Evolutionary conservation across 768 basidiomycete species (phyloP).

Genomic region (Rhizopogon vulgaris): DNA sequence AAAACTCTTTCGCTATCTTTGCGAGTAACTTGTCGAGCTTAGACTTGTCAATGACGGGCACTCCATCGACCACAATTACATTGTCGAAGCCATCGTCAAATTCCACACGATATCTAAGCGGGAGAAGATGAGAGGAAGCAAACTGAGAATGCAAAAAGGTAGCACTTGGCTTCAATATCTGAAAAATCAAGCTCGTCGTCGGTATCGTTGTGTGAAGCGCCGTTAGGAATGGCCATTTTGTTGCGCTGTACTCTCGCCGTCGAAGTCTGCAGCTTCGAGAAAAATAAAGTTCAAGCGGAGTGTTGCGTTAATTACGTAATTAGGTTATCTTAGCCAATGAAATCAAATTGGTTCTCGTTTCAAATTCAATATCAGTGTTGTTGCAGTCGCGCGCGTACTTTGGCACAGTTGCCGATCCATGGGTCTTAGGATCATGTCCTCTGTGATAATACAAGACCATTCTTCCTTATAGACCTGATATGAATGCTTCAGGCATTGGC

Average conservation of each 20-base stretch:
- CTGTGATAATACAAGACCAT: too few species aligned
- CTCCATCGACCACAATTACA: slow-evolving; percentile 86
- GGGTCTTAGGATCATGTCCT: too few species aligned
- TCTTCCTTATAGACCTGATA: too few species aligned
- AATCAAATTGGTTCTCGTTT: neutral
- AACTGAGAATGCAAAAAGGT: neutral
- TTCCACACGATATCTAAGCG: slow-evolving; percentile 72
- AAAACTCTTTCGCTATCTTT: slow-evolving; percentile 81
- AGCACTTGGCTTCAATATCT: slow-evolving; percentile 84
- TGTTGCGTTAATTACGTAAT: neutral
- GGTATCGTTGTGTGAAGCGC: slow-evolving; percentile 24
- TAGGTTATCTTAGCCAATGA: too few species aligned
- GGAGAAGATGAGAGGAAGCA: slow-evolving; percentile 3
- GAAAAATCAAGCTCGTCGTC: slow-evolving; percentile 78
- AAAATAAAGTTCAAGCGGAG: slow-evolving; percentile 8
- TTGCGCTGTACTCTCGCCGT: neutral
- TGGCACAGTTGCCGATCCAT: too few species aligned
- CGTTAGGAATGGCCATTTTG: slow-evolving; percentile 44
- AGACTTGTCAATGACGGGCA: slow-evolving; percentile 82
- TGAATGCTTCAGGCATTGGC: too few species aligned
- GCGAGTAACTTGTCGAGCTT: slow-evolving; percentile 78
- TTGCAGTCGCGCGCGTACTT: too few species aligned
- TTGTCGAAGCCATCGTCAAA: slow-evolving; percentile 87
- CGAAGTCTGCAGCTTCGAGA: slow-evolving; percentile 2
- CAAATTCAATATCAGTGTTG: neutral